phyloP scores from a whole-genome alignment of 768 basidiomycete species.

The Lactifluus pinguis region DNA sequence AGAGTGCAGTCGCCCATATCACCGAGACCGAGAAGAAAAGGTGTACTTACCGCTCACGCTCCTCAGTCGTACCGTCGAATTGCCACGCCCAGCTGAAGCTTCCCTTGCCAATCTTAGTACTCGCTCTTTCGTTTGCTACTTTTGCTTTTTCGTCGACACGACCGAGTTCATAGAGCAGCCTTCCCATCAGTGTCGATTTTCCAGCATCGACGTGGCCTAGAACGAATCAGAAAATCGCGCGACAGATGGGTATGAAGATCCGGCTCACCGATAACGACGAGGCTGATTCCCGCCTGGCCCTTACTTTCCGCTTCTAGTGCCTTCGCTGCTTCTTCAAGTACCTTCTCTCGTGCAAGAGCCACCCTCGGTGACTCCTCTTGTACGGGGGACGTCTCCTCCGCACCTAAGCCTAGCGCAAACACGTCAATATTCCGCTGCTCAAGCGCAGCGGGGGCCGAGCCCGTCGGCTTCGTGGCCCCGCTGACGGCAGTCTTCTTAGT shows the following conservation, averaged over 20 bases:
- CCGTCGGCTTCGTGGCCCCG: constrained; percentile 23
- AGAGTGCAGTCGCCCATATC: not conserved
- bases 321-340: constrained; percentile 70
- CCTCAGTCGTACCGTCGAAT: constrained; percentile 86
- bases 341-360: constrained; percentile 64
- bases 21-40: not conserved
- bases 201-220: constrained; percentile 98
- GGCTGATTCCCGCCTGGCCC: constrained; percentile 62
- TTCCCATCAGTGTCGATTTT: constrained; percentile 96
- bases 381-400: constrained; percentile 33
- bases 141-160: constrained; percentile 78
- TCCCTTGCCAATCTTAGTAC: constrained; percentile 81
- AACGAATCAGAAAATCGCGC: not conserved
- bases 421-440: constrained; percentile 66
- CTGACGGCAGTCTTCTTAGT: constrained; percentile 30
- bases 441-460: constrained; percentile 31
- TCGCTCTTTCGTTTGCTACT: constrained; percentile 79
- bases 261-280: constrained; percentile 83
- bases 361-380: constrained; percentile 54
- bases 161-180: constrained; percentile 87
- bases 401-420: constrained; percentile 57
- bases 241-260: not conserved
- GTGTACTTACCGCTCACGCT: constrained; percentile 70
- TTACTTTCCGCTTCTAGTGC: constrained; percentile 39
- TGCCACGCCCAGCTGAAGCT: constrained; percentile 99